Conservation (phyloP, 2,329 filamentous ascomycete species). For the Diaporthe vexans region DNA sequence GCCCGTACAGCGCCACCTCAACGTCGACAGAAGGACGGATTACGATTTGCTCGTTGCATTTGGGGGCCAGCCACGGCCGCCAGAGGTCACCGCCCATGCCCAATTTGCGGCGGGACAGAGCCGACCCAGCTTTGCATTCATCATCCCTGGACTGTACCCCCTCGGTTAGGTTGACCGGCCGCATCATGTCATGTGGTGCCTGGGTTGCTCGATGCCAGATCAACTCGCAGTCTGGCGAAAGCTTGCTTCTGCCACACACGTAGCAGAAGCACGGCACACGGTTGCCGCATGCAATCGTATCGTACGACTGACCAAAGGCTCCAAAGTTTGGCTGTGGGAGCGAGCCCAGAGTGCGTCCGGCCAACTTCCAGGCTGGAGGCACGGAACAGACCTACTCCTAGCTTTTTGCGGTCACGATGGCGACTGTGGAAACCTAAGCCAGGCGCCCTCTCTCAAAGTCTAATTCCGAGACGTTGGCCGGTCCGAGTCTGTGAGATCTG, state of each 20-base stretch:
- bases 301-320: neutral
- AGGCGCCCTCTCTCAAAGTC: slow-evolving; percentile 4
- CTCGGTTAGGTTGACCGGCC: slow-evolving; percentile 6
- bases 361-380: neutral
- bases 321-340: neutral
- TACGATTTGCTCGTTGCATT: neutral
- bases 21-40: neutral
- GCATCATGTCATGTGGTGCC: slow-evolving; percentile 22
- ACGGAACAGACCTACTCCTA: neutral
- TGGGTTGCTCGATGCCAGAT: slow-evolving; percentile 19
- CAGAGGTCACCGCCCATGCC: neutral
- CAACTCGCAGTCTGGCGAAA: slow-evolving; percentile 1
- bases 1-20: neutral
- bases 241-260: slow-evolving; percentile 13
- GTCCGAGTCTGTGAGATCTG: slow-evolving; percentile 31
- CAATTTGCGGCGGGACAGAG: neutral
- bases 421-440: slow-evolving; percentile 21
- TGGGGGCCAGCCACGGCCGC: neutral
- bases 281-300: neutral
- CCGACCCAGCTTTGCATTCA: slow-evolving; percentile 6
- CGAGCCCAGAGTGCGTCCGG: neutral
- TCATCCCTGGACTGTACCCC: slow-evolving; percentile 5
- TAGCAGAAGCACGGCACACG: neutral
- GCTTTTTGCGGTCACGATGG: slow-evolving; percentile 21
- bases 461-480: slow-evolving; percentile 34